These are phyloP conservation scores for Excoecaria agallocha DNA, from an alignment of 345 rosid species.

Conservation along the genomic window DNA sequence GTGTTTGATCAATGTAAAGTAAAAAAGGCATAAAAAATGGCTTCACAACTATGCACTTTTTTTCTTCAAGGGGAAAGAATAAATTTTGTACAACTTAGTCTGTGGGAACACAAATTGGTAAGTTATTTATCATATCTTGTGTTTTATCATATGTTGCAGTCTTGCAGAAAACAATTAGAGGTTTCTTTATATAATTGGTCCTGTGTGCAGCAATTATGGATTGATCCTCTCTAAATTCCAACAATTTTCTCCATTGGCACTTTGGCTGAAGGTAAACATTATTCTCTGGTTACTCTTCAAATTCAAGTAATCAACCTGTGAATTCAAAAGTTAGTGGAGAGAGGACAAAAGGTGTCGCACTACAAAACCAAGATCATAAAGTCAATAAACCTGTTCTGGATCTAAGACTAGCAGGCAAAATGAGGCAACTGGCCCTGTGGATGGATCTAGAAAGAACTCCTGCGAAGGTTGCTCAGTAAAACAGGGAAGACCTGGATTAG, in stretches of 20 bases:
- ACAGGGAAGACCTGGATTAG: conserved; percentile 61
- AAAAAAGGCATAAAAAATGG: not conserved
- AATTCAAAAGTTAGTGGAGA: conserved; percentile 3
- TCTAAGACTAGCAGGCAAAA: conserved; percentile 72
- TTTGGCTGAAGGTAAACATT: conserved; percentile 40
- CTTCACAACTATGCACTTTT: not conserved
- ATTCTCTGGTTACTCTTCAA: conserved; percentile 75
- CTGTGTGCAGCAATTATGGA: conserved; percentile 34
- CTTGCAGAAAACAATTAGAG: conserved; percentile 1
- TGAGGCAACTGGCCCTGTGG: conserved; percentile 56
- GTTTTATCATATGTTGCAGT: conserved; percentile 1
- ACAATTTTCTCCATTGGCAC: conserved; percentile 42
- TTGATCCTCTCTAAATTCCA: conserved; percentile 69
- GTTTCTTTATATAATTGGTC: not conserved
- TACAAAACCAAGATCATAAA: conserved; percentile 2
- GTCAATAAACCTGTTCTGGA: conserved; percentile 64
- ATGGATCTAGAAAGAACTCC: conserved; percentile 52
- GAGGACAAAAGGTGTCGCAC: not conserved
- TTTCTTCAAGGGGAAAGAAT: not conserved
- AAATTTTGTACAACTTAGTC: not conserved
- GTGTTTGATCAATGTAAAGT: not conserved
- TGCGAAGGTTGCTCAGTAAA: conserved; percentile 35
- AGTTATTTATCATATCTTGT: no score
- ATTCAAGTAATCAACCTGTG: conserved; percentile 85
- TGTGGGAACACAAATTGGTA: not conserved